These are phyloP conservation scores for Aspergillus neoniger DNA, from an alignment of 2,329 filamentous ascomycete species.

Conservation along the genomic window DNA sequence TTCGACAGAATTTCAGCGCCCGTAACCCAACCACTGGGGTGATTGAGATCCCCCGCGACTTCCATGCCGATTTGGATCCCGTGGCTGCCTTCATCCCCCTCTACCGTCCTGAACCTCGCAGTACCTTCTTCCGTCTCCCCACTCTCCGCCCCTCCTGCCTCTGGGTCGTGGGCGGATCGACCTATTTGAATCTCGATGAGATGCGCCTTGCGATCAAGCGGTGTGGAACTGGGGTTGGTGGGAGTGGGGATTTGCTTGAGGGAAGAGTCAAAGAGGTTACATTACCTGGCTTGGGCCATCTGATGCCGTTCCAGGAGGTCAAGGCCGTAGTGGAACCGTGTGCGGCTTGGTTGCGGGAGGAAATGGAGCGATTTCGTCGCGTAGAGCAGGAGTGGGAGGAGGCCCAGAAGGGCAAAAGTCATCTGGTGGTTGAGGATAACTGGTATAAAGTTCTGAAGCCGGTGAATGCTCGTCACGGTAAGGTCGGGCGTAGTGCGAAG, in stretches of 20 bases:
- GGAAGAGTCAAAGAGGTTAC: not conserved
- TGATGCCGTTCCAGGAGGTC: not conserved
- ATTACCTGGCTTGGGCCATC: not conserved
- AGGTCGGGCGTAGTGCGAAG: not conserved
- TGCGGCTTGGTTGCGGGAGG: not conserved
- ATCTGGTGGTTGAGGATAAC: not conserved
- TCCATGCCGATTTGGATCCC: constrained; percentile 3
- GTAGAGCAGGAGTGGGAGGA: not conserved
- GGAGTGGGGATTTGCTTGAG: not conserved
- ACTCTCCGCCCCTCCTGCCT: not conserved
- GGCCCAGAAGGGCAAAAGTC: not conserved
- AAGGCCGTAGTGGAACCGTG: not conserved
- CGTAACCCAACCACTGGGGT: not conserved
- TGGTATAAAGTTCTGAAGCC: not conserved
- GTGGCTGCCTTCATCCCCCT: not conserved
- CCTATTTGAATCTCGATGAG: not conserved
- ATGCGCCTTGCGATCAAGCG: not conserved
- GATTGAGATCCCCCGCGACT: not conserved
- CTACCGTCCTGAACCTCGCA: not conserved
- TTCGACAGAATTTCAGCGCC: not conserved
- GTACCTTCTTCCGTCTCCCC: not conserved
- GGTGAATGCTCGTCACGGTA: not conserved
- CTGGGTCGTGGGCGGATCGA: not conserved
- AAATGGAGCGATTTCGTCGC: not conserved
- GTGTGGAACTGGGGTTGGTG: not conserved